Evolutionary conservation across 768 basidiomycete species (phyloP), one percentile per base, ranked within the genome.

Genomic region (Phylloporus arenicola): DNA sequence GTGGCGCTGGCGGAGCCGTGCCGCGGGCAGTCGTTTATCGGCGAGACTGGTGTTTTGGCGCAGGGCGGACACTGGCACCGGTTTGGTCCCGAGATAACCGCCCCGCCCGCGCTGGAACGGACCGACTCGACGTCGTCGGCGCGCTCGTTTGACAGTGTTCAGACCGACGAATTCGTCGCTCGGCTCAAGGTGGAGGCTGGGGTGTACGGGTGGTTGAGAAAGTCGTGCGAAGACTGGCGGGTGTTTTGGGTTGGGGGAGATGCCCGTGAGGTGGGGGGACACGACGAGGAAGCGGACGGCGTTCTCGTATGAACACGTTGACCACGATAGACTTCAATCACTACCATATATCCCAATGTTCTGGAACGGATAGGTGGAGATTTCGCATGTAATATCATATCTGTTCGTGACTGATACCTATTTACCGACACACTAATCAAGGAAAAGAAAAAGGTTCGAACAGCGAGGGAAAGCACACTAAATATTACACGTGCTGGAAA

Each of bases 211-310:
- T 91, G 89, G 88, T 75, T 81, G 67, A 70, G 80, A 57, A 88
- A 84, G 60, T 88, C 84, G 14, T 54, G 72, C 4, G 79, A 82
- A 47, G 89, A 92, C 60, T 92, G 82, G 78, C 73, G 89, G 19
- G 78, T 92, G 12, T 83, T 92, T 61, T 92, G 89, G 89, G 68
- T 90, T 10, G 89, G 89, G 0, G 86, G 86, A 19, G 70, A 70
- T 57, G 67, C 62, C 33, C 68, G 48, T 47, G 67, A 60, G 14
- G 54, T 64, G 56, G 55, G 65, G 59, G 51, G 43, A 19, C 6
- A 42, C 10, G 42, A 47, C 22, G 65, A 65, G 6, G 68, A 69
- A 27, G 68, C 67, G 12, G 65, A 70, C 30, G 60, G 62, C 25
- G 20, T 66, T 29, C 65, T 68, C 46, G 57, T 66, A 33, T 66